Percentiles rank a stretch among this genome's conserved stretches.
Conservation (phyloP, 1,284 basidiomycete genomes). For the Boletus smithii region DNA sequence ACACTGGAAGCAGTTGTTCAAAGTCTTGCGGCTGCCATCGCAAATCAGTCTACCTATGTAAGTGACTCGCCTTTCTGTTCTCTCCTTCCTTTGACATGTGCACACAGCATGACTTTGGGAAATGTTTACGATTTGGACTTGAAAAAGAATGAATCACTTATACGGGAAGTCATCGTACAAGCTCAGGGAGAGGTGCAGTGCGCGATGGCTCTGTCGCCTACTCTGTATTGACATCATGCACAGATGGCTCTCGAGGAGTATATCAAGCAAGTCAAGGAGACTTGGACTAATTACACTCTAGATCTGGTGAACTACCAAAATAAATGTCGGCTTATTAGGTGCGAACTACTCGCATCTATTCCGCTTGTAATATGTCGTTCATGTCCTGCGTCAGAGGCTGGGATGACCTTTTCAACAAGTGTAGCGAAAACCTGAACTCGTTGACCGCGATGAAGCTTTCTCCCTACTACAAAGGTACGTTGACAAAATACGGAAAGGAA, state of each 20-base stretch:
- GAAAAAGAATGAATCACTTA: constrained; percentile 85
- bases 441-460: constrained; percentile 96
- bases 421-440: constrained; percentile 94
- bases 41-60: constrained; percentile 69
- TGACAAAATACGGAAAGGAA: neutral
- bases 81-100: constrained; percentile 9
- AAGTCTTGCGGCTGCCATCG: constrained; percentile 70
- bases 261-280: constrained; percentile 93
- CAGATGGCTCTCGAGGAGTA: constrained; percentile 94
- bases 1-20: constrained; percentile 98
- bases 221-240: constrained; percentile 4
- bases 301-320: constrained; percentile 99
- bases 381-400: constrained; percentile 65
- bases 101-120: constrained; percentile 85
- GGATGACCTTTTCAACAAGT: constrained; percentile 98
- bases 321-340: constrained; percentile 94
- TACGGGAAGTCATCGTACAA: constrained; percentile 94
- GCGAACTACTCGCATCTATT: constrained; percentile 15
- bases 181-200: constrained; percentile 89
- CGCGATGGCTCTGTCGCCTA: neutral
- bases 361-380: constrained; percentile 1
- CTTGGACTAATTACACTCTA: constrained; percentile 93
- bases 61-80: constrained; percentile 27
- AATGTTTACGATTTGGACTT: constrained; percentile 97
- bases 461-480: constrained; percentile 88